Evolutionary conservation across 2,329 filamentous ascomycete genomes (phyloP).

Genomic region (Aureobasidium sp.): DNA sequence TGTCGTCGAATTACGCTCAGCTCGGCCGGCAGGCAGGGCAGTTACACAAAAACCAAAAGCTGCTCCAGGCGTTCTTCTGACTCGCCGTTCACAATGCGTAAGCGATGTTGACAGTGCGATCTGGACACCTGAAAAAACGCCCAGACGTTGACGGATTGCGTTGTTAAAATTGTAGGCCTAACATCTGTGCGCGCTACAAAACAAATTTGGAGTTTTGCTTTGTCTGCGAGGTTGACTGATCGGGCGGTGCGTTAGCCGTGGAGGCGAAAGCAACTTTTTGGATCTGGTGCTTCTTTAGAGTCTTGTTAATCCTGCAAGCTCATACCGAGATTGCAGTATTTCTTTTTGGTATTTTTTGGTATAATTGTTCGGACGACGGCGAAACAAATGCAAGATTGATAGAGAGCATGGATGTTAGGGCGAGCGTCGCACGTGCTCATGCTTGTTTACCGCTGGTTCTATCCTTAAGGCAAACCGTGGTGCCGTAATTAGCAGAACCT

Average conservation of each 20-base stretch:
- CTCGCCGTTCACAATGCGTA: background rate
- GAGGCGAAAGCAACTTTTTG: background rate
- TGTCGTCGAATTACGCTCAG: conserved; percentile 11
- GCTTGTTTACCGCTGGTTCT: background rate
- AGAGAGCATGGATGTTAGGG: background rate
- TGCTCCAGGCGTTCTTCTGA: conserved; percentile 13
- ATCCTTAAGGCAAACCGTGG: too few species aligned
- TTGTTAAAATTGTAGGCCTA: background rate
- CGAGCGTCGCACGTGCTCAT: background rate
- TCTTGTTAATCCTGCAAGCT: background rate
- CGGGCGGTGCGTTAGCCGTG: background rate
- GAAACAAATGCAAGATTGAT: background rate
- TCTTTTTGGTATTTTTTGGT: background rate
- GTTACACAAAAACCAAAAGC: background rate
- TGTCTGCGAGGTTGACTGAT: background rate
- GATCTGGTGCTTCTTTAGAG: background rate
- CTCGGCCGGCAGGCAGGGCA: conserved; percentile 1
- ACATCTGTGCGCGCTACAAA: conserved; percentile 5
- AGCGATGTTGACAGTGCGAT: conserved; percentile 8
- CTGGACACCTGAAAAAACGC: background rate
- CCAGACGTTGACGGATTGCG: background rate
- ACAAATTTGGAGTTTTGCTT: background rate
- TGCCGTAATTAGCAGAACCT: too few species aligned
- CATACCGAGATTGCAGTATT: background rate
- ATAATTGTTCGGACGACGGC: background rate